Evolutionary conservation across 2,329 filamentous ascomycete species (phyloP), one percentile per base, ranked within the genome.

Genomic region (Diaporthe citrichinensis): DNA sequence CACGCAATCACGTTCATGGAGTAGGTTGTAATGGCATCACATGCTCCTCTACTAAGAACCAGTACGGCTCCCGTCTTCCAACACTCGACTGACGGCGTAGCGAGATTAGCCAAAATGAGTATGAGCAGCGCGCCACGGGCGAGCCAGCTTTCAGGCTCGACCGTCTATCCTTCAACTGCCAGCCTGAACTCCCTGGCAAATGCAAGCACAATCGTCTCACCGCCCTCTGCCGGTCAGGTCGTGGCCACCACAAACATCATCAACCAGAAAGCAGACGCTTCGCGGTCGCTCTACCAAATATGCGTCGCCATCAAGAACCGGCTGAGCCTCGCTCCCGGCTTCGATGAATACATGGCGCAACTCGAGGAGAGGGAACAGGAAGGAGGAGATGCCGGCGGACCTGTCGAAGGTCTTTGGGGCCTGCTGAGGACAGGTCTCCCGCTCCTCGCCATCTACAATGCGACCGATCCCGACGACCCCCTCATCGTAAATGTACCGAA

Each of bases 191-290:
- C 89, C 3, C 83, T 91, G 65, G 82, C 85, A 59, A 88, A 84
- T 79, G 81, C 85, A 17, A 80, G 85, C 39, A 88, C 88, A 44
- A 79, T 85, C 39, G 82, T 84, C 46, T 79, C 79, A n/a, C 77
- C 85, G 71, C 78, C 80, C 14, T 86, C 88, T 62, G 90, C 88
- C 76, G 92, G 92, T 61, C 91, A 91, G 76, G 90, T 96, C 77
- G 87, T 95, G 80, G 94, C 95, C 76, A 95, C 94, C 76, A 91
- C 94, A 84, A 98, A 98, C 84, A 98, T 99, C 84, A 98, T 99
- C 88, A 99, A 99, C 86, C 94, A 96, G 85, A 94, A 95, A 83
- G 97, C 96, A 83, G 96, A 98, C 83, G 96, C 97, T 78, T 95
- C 94, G 74, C 91, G 93, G 76, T 98, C 96, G 15, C 91, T 99